These are phyloP conservation scores for Jamesozyma hellenica DNA, from an alignment of 805 yeast species.

Conservation along the genomic window DNA sequence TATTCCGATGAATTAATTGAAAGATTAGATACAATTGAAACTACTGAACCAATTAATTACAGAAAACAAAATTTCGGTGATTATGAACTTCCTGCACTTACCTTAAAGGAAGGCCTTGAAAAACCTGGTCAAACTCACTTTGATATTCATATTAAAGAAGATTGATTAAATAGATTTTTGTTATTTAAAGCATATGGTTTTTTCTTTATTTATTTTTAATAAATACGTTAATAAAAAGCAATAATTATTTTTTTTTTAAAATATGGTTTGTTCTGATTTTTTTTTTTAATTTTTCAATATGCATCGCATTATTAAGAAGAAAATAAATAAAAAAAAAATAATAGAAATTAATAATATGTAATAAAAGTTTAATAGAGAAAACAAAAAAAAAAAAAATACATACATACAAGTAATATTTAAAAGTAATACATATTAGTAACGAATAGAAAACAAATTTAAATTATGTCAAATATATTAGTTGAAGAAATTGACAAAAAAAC, in stretches of 20 bases:
- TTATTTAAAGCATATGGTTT: too few relatives aligned
- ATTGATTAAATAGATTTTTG: neutral
- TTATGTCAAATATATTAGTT: conserved; percentile 10
- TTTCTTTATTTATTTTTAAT: too few relatives aligned
- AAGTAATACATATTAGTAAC: neutral
- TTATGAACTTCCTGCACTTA: conserved; percentile 10
- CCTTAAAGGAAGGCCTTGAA: conserved; percentile 9
- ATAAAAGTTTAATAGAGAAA: neutral
- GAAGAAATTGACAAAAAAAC: conserved; percentile 28
- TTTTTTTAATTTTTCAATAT: too few relatives aligned
- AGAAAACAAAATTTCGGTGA: conserved; percentile 19
- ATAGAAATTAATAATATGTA: too few relatives aligned
- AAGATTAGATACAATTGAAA: conserved; percentile 6
- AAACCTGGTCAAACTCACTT: conserved; percentile 10
- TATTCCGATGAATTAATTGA: conserved; percentile 4
- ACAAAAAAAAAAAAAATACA: neutral
- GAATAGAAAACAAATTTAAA: too few relatives aligned
- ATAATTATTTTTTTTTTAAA: too few relatives aligned
- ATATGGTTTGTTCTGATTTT: too few relatives aligned
- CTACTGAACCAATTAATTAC: conserved; percentile 10
- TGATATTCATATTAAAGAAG: conserved; percentile 7
- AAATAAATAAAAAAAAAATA: neutral
- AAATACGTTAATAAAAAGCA: too few relatives aligned
- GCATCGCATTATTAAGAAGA: neutral
- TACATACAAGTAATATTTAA: too few relatives aligned